These are phyloP conservation scores for Neoarthrinium moseri DNA, from an alignment of 2,329 filamentous ascomycete genomes.

Conservation along the genomic window DNA sequence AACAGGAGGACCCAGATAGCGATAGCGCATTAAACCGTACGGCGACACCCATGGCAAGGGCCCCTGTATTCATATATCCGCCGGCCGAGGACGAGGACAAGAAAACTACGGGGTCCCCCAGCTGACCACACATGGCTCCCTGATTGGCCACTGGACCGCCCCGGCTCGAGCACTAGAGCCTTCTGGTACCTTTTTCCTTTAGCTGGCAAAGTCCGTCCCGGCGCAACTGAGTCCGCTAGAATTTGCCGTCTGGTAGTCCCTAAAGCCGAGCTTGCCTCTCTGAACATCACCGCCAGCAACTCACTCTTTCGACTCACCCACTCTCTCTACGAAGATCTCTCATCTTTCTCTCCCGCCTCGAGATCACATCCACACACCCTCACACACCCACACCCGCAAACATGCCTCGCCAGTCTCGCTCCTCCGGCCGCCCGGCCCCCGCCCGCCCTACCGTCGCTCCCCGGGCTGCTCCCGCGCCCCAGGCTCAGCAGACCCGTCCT, in stretches of 20 bases:
- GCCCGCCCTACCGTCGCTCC: slow-evolving; percentile 65
- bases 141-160: slow-evolving; percentile 8
- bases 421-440: slow-evolving; percentile 54
- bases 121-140: slow-evolving; percentile 2
- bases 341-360: background rate
- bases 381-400: slow-evolving; percentile 26
- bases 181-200: background rate
- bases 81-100: background rate
- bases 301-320: too few species aligned
- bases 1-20: slow-evolving; percentile 4
- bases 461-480: slow-evolving; percentile 45
- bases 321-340: background rate
- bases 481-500: slow-evolving; percentile 65
- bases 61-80: background rate
- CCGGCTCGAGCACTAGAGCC: slow-evolving; percentile 2
- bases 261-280: slow-evolving; percentile 1
- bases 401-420: slow-evolving; percentile 81
- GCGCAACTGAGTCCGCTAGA: too few species aligned
- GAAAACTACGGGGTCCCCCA: background rate
- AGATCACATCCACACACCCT: background rate
- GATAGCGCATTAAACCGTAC: slow-evolving; percentile 6
- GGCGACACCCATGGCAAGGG: background rate
- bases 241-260: background rate
- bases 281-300: too few species aligned
- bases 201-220: background rate